A percentile compares a stretch with the other conserved stretches of the same genome.
These are phyloP conservation scores for Crithidia thermophila DNA, from an alignment of 208 protist genomes.

Conservation along the genomic window DNA sequence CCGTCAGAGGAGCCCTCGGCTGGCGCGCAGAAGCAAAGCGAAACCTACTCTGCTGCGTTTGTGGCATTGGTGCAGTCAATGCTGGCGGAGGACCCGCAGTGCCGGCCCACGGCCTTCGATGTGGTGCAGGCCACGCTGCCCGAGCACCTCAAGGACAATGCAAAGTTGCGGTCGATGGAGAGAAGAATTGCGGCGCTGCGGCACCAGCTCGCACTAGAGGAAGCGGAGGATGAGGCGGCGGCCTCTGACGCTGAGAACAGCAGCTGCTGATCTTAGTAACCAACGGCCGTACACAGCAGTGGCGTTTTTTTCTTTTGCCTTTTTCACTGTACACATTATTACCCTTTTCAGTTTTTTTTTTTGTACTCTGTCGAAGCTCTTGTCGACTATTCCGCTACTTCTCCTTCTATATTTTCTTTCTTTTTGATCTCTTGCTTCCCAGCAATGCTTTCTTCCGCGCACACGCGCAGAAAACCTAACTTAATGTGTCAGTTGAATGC, in stretches of 20 bases:
- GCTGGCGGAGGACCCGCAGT: slow-evolving; percentile 30
- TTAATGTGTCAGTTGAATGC: too few species aligned
- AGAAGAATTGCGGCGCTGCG: slow-evolving; percentile 17
- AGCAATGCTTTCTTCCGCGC: too few species aligned
- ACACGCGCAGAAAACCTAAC: too few species aligned
- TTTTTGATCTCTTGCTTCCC: too few species aligned
- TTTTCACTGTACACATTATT: not conserved
- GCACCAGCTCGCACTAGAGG: not conserved
- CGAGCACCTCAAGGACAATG: slow-evolving; percentile 4
- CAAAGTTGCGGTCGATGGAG: slow-evolving; percentile 13
- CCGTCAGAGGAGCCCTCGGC: slow-evolving; percentile 1
- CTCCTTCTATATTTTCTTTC: not conserved
- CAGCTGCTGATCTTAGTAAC: not conserved
- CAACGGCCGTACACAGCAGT: too few species aligned
- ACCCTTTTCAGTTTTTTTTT: not conserved
- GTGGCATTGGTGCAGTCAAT: slow-evolving; percentile 43
- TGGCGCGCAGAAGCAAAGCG: slow-evolving; percentile 4
- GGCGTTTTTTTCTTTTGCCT: not conserved
- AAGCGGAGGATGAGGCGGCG: too few species aligned
- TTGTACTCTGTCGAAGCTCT: too few species aligned
- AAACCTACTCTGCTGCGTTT: slow-evolving; percentile 38
- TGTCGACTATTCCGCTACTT: not conserved
- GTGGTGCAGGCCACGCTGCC: slow-evolving; percentile 39
- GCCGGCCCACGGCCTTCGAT: slow-evolving; percentile 47
- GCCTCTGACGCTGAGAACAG: not conserved